A percentile compares a stretch with the other conserved stretches of the same genome.
Evolutionary conservation across 768 basidiomycete species (phyloP).

Genomic region (Multifurca ochricompacta): DNA sequence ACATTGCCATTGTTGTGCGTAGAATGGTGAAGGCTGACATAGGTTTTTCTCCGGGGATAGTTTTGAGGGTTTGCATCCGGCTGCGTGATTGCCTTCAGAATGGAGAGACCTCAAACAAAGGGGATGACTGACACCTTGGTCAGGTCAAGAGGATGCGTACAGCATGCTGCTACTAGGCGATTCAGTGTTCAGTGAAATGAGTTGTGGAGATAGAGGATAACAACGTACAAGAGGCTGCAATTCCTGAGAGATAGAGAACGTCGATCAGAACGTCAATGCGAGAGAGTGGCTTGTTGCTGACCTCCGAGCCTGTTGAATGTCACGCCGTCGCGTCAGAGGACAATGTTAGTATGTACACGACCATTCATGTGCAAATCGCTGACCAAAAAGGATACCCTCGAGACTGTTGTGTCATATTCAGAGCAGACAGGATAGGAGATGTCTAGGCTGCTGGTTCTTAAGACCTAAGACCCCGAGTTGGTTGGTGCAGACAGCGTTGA

Average conservation of each 20-base stretch:
- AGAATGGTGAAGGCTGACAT: slow-evolving; percentile 63
- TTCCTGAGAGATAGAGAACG: slow-evolving; percentile 21
- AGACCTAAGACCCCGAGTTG: neutral
- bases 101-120: slow-evolving; percentile 23
- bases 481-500: neutral
- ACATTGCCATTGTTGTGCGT: slow-evolving; percentile 52
- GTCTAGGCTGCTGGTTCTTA: neutral
- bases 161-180: slow-evolving; percentile 65
- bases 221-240: slow-evolving; percentile 31
- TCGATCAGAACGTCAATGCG: neutral
- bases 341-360: too few relatives aligned
- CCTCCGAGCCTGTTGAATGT: slow-evolving; percentile 29
- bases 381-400: slow-evolving; percentile 20
- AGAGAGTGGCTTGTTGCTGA: slow-evolving; percentile 16
- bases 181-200: neutral
- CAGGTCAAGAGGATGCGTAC: slow-evolving; percentile 77
- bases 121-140: slow-evolving; percentile 59
- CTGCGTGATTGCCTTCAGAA: slow-evolving; percentile 30
- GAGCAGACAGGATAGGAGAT: neutral
- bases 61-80: slow-evolving; percentile 71
- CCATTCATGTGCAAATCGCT: slow-evolving; percentile 4
- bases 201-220: neutral
- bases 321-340: neutral
- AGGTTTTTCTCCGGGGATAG: slow-evolving; percentile 38
- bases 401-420: slow-evolving; percentile 1